These are phyloP conservation scores for Fusarium temperatum DNA, from an alignment of 2,329 filamentous ascomycete species.

Conservation along the genomic window DNA sequence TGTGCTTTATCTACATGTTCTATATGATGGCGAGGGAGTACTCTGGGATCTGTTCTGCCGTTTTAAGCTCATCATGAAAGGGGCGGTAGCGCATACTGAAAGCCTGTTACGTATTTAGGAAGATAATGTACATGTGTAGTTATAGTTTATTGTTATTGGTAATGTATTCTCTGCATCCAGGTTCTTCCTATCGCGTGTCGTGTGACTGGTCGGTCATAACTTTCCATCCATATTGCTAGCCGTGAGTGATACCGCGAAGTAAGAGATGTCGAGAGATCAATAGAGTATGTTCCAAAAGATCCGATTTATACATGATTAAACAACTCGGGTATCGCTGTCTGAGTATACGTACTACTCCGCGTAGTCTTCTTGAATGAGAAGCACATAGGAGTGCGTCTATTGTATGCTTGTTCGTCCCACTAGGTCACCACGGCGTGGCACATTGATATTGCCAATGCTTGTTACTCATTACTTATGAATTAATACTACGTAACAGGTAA, in stretches of 20 bases:
- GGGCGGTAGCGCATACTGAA: not conserved
- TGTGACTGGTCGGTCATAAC: not conserved
- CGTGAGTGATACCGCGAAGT: not conserved
- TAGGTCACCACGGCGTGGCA: not conserved
- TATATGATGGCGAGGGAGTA: constrained; percentile 9
- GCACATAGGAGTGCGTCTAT: not conserved
- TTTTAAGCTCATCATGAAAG: not conserved
- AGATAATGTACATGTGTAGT: not conserved
- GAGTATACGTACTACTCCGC: not conserved
- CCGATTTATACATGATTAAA: not conserved
- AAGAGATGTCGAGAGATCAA: not conserved
- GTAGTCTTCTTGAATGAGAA: not conserved
- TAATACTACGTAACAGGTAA: fast-evolving
- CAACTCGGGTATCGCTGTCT: not conserved
- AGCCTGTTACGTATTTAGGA: constrained; percentile 1
- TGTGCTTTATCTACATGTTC: constrained; percentile 10
- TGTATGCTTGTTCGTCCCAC: not conserved
- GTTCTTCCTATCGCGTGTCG: not conserved
- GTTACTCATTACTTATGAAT: no score
- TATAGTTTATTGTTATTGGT: not conserved
- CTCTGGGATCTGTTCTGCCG: not conserved
- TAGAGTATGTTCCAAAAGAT: not conserved
- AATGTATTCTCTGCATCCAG: not conserved
- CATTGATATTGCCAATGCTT: not conserved
- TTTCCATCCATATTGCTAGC: not conserved